These are phyloP conservation scores for Strobilomyces confusus DNA, from an alignment of 768 basidiomycete genomes.

Conservation along the genomic window DNA sequence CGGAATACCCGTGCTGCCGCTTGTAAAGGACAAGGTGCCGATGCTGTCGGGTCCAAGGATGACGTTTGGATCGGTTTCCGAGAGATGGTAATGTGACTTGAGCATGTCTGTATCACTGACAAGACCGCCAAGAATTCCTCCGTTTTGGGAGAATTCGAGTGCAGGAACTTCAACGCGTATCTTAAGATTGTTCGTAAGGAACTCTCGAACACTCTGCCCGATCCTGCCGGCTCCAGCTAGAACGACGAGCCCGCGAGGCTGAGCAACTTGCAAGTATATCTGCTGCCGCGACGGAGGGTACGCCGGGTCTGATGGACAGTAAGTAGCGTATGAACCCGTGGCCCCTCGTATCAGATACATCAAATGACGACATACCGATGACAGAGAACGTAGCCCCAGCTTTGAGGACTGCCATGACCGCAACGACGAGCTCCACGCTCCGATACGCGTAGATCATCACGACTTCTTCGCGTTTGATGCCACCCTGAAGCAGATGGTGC, in stretches of 20 bases:
- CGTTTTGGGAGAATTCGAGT: conserved; percentile 65
- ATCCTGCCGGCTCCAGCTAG: conserved; percentile 88
- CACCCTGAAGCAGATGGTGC: conserved; percentile 81
- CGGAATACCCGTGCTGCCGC: conserved; percentile 95
- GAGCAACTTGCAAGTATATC: conserved; percentile 89
- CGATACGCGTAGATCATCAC: conserved; percentile 98
- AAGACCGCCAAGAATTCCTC: conserved; percentile 63
- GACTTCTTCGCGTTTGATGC: conserved; percentile 89
- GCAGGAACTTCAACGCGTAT: conserved; percentile 92
- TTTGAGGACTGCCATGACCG: conserved; percentile 95
- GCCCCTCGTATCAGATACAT: neutral
- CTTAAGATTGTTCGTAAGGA: conserved; percentile 69
- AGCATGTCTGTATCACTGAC: conserved; percentile 56
- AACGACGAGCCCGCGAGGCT: conserved; percentile 86
- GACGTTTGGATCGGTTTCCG: conserved; percentile 73
- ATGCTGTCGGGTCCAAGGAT: conserved; percentile 91
- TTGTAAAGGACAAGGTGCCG: conserved; percentile 94
- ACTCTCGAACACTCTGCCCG: conserved; percentile 76
- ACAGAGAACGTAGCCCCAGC: conserved; percentile 97
- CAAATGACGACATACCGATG: conserved; percentile 60
- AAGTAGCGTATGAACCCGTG: neutral
- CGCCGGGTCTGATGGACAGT: conserved; percentile 69
- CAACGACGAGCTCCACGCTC: conserved; percentile 93
- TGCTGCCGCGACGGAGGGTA: conserved; percentile 93
- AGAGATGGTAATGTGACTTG: conserved; percentile 46